Conservation (phyloP, 1,284 basidiomycete species). For the Cystobasidium slooffiae region DNA sequence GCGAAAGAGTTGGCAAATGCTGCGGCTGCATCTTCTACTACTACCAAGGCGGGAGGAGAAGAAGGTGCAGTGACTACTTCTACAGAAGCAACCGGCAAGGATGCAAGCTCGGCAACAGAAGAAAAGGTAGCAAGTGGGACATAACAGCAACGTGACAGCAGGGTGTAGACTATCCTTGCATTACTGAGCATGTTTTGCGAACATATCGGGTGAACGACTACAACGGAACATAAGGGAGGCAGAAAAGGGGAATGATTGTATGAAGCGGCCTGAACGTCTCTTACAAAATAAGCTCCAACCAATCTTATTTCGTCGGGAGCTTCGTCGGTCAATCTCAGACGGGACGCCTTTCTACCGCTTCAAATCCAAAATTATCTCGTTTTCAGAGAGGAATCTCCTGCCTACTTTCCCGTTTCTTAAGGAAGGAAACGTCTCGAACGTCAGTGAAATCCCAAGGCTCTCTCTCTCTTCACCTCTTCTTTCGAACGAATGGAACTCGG, state of each 20-base stretch:
- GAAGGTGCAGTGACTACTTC: not conserved
- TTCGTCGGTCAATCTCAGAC: constrained; percentile 16
- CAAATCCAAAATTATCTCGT: not conserved
- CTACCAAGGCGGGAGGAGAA: not conserved
- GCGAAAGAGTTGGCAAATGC: constrained; percentile 32
- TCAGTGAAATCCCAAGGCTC: too few species aligned
- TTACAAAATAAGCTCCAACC: constrained; percentile 15
- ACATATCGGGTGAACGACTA: too few species aligned
- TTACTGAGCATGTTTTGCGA: not conserved
- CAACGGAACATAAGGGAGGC: too few species aligned
- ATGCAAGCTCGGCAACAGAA: not conserved
- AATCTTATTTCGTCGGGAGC: constrained; percentile 21
- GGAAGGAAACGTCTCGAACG: too few species aligned
- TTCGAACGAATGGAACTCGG: too few species aligned
- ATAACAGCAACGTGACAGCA: not conserved
- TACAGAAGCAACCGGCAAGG: not conserved
- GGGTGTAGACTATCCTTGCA: not conserved
- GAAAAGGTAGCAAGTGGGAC: not conserved
- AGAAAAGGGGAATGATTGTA: not conserved
- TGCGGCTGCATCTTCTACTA: constrained; percentile 4
- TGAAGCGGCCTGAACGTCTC: constrained; percentile 36
- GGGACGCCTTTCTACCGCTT: constrained; percentile 38
- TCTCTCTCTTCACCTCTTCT: too few species aligned
- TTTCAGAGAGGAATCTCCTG: constrained; percentile 1
- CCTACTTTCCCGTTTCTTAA: constrained; percentile 14